Evolutionary conservation across 768 basidiomycete genomes (phyloP), one percentile per base, ranked within the genome.

Genomic region (Termitomyces sp.): DNA sequence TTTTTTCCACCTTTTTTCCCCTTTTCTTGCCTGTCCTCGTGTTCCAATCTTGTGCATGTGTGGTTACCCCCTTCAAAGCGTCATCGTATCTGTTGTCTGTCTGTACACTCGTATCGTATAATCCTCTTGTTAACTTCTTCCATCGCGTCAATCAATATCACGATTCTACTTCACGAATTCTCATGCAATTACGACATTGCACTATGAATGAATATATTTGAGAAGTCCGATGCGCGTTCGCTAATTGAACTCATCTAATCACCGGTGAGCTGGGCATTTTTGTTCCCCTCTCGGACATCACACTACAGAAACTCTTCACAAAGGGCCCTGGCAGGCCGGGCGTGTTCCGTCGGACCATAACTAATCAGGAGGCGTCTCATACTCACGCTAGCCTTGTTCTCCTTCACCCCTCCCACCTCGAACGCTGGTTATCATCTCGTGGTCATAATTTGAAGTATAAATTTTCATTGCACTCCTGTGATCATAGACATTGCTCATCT

Each of bases 71-170:
- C 19, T 24, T 45, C 52, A 11, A 50, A 35, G 45, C 53, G 35
- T 51, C 47, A 5, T 46, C 30, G n/a, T 58, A 34, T 51, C 34
- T 54, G 44, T 34, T 60, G 52, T 58, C 14, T 58, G 54, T 49
- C 55, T 62, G 59, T 60, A 60, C 48, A 48, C 45, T 60, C 56
- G 51, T 52, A 32, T 54, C 43, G 45, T 56, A 59, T 59, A 56
- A 53, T 57, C 59, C 43, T 56, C 48, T 2, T 58, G 51, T 58
- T 30, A 53, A 53, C 45, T 50, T 49, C 42, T 50, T 34, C 26
- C 42, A 50, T 45, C 48, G 51, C 47, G 22, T 48, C 51, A 47
- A 62, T 57, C 51, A 47, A 62, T 57, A 46, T 50, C 24, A 62
- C 28, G 55, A 57, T 55, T 55, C 54, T 54, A 48, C 45, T 53